Conservation (phyloP, 75 land plant species). For the Pinus albicaulis region DNA sequence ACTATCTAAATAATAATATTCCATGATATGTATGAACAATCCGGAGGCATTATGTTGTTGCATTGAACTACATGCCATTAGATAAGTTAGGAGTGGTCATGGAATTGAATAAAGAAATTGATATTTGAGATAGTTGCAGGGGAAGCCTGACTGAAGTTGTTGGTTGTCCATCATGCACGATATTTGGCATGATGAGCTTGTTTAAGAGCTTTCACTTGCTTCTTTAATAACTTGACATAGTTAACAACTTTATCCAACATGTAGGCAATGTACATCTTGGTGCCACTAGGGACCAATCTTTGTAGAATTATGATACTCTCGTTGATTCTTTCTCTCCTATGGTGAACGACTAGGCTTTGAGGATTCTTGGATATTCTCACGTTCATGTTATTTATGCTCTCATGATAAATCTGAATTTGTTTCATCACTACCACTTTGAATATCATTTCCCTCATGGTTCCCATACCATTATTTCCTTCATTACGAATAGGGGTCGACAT, state of each 20-base stretch:
- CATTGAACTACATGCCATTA: too few species aligned
- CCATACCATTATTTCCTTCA: conserved; percentile 19
- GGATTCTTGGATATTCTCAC: conserved; percentile 71
- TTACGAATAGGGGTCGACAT: neutral
- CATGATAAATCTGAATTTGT: conserved; percentile 57
- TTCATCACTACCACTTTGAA: conserved; percentile 64
- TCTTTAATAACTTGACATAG: conserved; percentile 63
- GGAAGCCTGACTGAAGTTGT: too few species aligned
- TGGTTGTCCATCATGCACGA: too few species aligned
- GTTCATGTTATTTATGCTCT: conserved; percentile 56
- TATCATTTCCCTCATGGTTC: conserved; percentile 70
- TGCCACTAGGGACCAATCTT: conserved; percentile 62
- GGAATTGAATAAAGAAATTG: too few species aligned
- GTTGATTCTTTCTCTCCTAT: conserved; percentile 64
- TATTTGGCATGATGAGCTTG: too few species aligned
- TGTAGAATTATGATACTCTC: conserved; percentile 61
- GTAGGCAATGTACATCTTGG: conserved; percentile 81
- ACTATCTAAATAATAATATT: too few species aligned
- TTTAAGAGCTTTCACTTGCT: too few species aligned
- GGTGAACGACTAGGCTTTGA: conserved; percentile 74
- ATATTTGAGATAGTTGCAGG: too few species aligned
- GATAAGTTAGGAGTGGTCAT: too few species aligned
- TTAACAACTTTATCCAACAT: conserved; percentile 83
- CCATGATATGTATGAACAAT: too few species aligned
- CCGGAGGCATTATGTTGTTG: too few species aligned